These are phyloP conservation scores for Stemphylium beticola DNA, from an alignment of 2,329 filamentous ascomycete genomes.

Conservation along the genomic window DNA sequence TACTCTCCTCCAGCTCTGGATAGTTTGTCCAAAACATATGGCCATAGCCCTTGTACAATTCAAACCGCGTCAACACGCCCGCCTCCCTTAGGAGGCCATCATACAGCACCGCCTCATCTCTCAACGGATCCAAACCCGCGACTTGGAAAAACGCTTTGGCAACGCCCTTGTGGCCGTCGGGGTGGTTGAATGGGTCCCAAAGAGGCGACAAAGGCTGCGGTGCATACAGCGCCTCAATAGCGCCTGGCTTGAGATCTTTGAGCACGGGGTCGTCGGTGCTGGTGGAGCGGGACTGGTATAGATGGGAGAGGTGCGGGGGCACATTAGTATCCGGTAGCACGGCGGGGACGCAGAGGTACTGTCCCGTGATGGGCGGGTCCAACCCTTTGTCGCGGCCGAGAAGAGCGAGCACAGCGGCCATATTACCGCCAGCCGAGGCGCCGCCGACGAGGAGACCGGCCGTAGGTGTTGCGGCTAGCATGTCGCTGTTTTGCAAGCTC, in stretches of 20 bases:
- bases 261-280: slow-evolving; percentile 33
- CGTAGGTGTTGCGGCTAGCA: slow-evolving; percentile 50
- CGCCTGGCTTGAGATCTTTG: slow-evolving; percentile 14
- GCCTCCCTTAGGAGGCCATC: slow-evolving; percentile 49
- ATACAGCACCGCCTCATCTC: slow-evolving; percentile 58
- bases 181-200: slow-evolving; percentile 43
- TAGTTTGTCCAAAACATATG: slow-evolving; percentile 53
- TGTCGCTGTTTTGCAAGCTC: slow-evolving; percentile 41
- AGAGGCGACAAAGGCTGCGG: slow-evolving; percentile 37
- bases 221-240: slow-evolving; percentile 28
- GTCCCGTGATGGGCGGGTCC: slow-evolving; percentile 53
- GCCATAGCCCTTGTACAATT: slow-evolving; percentile 52
- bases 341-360: slow-evolving; percentile 56
- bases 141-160: slow-evolving; percentile 57
- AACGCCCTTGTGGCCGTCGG: slow-evolving; percentile 47
- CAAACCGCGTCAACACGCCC: slow-evolving; percentile 50
- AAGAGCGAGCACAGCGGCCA: slow-evolving; percentile 57
- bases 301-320: slow-evolving; percentile 48
- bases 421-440: slow-evolving; percentile 60
- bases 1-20: slow-evolving; percentile 33
- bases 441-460: slow-evolving; percentile 60
- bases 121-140: slow-evolving; percentile 56
- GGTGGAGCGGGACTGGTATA: slow-evolving; percentile 50
- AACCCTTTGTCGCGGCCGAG: slow-evolving; percentile 51
- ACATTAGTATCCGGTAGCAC: slow-evolving; percentile 51